Evolutionary conservation across 2,329 filamentous ascomycete species (phyloP), one percentile per base, ranked within the genome.

Genomic region (Aspergillus flavus): DNA sequence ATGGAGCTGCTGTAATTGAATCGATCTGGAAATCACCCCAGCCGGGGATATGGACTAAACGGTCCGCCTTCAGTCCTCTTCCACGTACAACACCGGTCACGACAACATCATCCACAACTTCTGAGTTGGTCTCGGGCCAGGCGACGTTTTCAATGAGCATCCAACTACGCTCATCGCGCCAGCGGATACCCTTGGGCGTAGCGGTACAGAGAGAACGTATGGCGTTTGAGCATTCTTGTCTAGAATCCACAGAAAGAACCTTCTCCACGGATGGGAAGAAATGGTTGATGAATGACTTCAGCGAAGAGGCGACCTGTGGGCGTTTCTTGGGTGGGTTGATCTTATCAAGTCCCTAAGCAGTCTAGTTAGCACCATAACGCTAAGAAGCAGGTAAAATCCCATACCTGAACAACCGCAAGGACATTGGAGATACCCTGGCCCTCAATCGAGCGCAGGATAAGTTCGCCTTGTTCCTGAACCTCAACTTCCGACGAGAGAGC

Each of bases 121-220:
- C 73, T 26, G 75, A 70, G 12, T 84, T 84, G 5, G 80, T 83
- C 32, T 86, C 83, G 12, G 87, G 85, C 85, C 93, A 96, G 69
- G 86, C 81, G 59, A 97, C 83, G 32, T 94, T 86, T 68, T 99
- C 95, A 5, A 94, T 87, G 62, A 97, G 81, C 90, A 99, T 92
- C 92, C 95, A 99, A 71, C 93, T 96, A 69, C 95, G 87, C 68
- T 97, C 93, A 58, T 99, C 95, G 71, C 95, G 88, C 95, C 95
- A 99, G 66, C 90, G 84, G n/a, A 99, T 87, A 0, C 95, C 95
- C 81, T 96, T 98, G 12, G 95, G 94, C 50, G 91, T 93, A 41
- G 91, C 93, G 67, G 89, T 97, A 83, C 95, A 99, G 19, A 99
- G 82, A 32, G 93, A 94, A 58, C 96, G 87, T 78, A 98, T 91